These are phyloP conservation scores for Chaetomium sp. DNA, from an alignment of 2,329 filamentous ascomycete species.

Conservation along the genomic window DNA sequence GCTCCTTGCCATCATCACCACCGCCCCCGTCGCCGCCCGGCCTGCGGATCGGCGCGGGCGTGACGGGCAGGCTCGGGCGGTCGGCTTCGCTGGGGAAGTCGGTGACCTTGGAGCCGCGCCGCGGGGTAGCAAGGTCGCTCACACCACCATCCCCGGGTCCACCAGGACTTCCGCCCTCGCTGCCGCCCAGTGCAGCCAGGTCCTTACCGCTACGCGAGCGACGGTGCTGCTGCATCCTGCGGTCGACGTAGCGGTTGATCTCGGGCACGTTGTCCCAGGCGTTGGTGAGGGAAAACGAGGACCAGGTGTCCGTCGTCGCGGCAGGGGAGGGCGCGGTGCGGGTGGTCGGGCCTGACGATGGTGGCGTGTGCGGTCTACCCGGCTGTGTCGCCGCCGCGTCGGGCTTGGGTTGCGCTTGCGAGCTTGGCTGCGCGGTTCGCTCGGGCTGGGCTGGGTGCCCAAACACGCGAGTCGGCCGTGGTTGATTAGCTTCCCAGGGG, in stretches of 20 bases:
- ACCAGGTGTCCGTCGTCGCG: conserved; percentile 62
- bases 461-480: conserved; percentile 67
- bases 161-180: conserved; percentile 13
- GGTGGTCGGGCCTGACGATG: conserved; percentile 47
- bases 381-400: conserved; percentile 42
- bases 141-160: too few relatives aligned
- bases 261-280: conserved; percentile 92
- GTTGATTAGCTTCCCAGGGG: conserved; percentile 79
- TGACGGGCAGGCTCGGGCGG: conserved; percentile 85
- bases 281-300: conserved; percentile 73
- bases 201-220: conserved; percentile 41
- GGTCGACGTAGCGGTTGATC: conserved; percentile 83
- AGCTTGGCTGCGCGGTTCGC: conserved; percentile 23
- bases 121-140: conserved; percentile 29
- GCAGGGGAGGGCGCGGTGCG: conserved; percentile 48
- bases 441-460: conserved; percentile 51
- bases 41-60: conserved; percentile 76
- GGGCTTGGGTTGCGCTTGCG: conserved; percentile 27
- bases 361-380: conserved; percentile 50
- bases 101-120: conserved; percentile 67
- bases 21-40: conserved; percentile 46
- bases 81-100: conserved; percentile 85
- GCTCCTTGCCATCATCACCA: conserved; percentile 33
- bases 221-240: conserved; percentile 64
- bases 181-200: conserved; percentile 29